Percentiles rank a stretch among this genome's conserved stretches.
These are phyloP conservation scores for Alternaria gansuensis DNA, from an alignment of 2,329 filamentous ascomycete genomes.

Conservation along the genomic window DNA sequence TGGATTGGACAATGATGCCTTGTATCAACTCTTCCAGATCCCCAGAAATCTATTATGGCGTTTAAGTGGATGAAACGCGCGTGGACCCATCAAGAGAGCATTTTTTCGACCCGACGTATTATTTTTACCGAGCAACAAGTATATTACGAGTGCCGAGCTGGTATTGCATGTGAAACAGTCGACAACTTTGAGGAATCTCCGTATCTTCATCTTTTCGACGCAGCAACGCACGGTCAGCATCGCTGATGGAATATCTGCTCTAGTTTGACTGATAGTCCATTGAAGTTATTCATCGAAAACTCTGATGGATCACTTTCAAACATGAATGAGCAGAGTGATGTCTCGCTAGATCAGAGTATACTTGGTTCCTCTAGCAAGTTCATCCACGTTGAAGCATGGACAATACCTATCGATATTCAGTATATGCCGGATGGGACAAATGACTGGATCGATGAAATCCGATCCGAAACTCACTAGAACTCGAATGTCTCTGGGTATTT, in stretches of 20 bases:
- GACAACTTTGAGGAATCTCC: rapidly evolving
- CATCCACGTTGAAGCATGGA: background rate
- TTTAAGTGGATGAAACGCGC: background rate
- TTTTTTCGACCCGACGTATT: background rate
- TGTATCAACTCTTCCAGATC: background rate
- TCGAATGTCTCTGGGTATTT: background rate
- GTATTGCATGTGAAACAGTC: background rate
- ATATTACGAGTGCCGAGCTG: background rate
- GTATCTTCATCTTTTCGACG: too few species aligned
- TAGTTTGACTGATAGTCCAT: background rate
- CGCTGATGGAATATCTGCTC: background rate
- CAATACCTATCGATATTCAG: background rate
- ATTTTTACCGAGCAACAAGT: background rate
- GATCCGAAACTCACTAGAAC: background rate
- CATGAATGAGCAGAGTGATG: background rate
- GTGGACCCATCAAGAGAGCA: background rate
- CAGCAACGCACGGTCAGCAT: too few species aligned
- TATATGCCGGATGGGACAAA: too few species aligned
- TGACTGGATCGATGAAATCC: background rate
- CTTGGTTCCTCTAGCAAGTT: background rate
- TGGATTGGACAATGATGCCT: background rate
- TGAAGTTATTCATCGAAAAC: background rate
- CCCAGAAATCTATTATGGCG: background rate
- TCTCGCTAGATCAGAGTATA: background rate
- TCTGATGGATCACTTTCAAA: background rate